Conservation (phyloP, 768 basidiomycete genomes). For the Mycena albidolilacea region DNA sequence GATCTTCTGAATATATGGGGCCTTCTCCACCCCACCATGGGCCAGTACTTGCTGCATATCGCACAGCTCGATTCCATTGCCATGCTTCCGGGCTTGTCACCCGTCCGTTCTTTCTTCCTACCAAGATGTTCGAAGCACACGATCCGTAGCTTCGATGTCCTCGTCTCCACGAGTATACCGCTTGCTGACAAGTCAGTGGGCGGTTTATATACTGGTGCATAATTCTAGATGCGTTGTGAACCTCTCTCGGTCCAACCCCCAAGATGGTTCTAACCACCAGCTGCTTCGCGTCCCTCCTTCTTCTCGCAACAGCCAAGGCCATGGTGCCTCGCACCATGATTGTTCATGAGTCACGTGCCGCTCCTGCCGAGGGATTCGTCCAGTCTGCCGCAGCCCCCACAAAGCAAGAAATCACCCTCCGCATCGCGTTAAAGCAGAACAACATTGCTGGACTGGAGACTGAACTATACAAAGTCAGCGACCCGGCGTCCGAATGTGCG, state of each 20-base stretch:
- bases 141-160: constrained; percentile 26
- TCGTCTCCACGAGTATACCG: constrained; percentile 24
- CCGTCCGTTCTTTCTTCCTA: constrained; percentile 10
- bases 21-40: constrained; percentile 13
- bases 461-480: constrained; percentile 27
- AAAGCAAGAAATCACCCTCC: constrained; percentile 23
- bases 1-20: constrained; percentile 24
- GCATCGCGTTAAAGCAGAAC: constrained; percentile 26
- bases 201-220: constrained; percentile 19
- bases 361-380: constrained; percentile 21
- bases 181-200: constrained; percentile 11
- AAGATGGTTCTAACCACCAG: constrained; percentile 17
- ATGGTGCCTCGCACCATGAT: constrained; percentile 18
- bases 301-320: constrained; percentile 20
- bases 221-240: constrained; percentile 7
- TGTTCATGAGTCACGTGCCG: constrained; percentile 21
- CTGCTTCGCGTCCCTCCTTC: constrained; percentile 21
- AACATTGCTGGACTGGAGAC: constrained; percentile 28
- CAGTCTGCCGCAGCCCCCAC: constrained; percentile 12
- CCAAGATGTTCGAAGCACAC: constrained; percentile 24
- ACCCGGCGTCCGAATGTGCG: constrained; percentile 17
- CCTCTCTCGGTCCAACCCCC: constrained; percentile 15
- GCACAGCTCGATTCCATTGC: constrained; percentile 17
- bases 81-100: constrained; percentile 20
- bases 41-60: constrained; percentile 1